Conservation (phyloP, 73 alveolate genomes). For the Blepharisma stoltei region DNA sequence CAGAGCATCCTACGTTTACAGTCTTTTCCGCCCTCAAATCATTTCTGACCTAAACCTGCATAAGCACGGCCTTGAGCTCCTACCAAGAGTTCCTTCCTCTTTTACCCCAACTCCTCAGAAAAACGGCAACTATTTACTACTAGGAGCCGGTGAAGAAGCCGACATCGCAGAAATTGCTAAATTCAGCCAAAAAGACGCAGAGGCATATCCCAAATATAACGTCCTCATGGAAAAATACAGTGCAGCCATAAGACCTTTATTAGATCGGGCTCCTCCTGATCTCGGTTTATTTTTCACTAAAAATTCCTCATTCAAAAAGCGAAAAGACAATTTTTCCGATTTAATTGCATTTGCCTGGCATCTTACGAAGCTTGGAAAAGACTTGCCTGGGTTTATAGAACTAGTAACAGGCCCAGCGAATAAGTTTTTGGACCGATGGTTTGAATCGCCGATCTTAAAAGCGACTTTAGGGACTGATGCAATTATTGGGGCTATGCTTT, state of each 20-base stretch:
- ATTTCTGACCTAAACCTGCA: slow-evolving; percentile 52
- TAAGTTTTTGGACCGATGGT: slow-evolving; percentile 53
- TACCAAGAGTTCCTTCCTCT: slow-evolving; percentile 46
- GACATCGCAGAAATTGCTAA: slow-evolving; percentile 51
- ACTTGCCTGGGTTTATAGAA: slow-evolving; percentile 38
- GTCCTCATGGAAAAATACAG: slow-evolving; percentile 41
- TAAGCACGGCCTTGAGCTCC: slow-evolving; percentile 43
- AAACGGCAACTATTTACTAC: slow-evolving; percentile 41
- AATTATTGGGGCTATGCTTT: slow-evolving; percentile 57
- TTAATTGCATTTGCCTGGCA: not conserved
- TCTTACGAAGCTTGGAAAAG: not conserved
- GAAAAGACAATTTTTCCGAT: slow-evolving; percentile 19
- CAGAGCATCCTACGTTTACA: slow-evolving; percentile 53
- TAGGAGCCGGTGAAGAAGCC: slow-evolving; percentile 41
- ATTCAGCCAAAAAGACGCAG: slow-evolving; percentile 63
- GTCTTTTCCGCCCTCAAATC: slow-evolving; percentile 44
- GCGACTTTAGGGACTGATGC: slow-evolving; percentile 71
- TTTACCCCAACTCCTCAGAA: slow-evolving; percentile 52
- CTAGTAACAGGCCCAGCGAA: slow-evolving; percentile 60
- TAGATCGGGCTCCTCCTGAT: slow-evolving; percentile 19
- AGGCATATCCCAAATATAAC: slow-evolving; percentile 44
- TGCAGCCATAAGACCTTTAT: not conserved
- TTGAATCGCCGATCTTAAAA: slow-evolving; percentile 63
- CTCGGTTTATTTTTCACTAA: slow-evolving; percentile 16
- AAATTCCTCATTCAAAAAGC: not conserved